Evolutionary conservation across 2,329 filamentous ascomycete species (phyloP).

Genomic region (Diaporthe aspalathi): DNA sequence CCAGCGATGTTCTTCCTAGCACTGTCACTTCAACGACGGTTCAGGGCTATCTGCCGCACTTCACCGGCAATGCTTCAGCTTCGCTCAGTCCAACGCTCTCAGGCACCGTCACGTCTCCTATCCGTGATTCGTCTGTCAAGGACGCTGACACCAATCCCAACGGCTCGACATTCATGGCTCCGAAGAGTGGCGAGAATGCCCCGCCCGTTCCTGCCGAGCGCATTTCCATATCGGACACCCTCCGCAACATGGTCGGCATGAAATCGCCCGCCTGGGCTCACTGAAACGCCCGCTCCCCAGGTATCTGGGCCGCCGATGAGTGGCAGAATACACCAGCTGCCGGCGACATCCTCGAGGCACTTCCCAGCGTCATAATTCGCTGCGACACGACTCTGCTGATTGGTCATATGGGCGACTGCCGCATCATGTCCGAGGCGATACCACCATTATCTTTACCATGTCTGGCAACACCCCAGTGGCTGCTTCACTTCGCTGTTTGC

Average conservation of each 20-base stretch:
- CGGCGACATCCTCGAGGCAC: conserved; percentile 14
- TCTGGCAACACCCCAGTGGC: conserved; percentile 22
- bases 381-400: conserved; percentile 16
- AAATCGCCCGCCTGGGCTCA: conserved; percentile 38
- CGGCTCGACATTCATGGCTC: conserved; percentile 49
- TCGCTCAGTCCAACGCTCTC: conserved; percentile 45
- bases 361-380: not conserved
- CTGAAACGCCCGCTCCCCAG: not conserved
- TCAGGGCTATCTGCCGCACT: conserved; percentile 66
- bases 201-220: conserved; percentile 46
- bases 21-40: conserved; percentile 65
- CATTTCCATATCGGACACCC: conserved; percentile 39
- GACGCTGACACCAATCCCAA: conserved; percentile 35
- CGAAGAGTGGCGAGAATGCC: conserved; percentile 40
- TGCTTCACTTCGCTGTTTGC: conserved; percentile 19
- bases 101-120: conserved; percentile 41
- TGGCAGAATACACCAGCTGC: conserved; percentile 15
- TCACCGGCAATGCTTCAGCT: conserved; percentile 63
- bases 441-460: conserved; percentile 35
- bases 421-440: conserved; percentile 25
- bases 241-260: conserved; percentile 40
- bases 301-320: not conserved
- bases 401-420: conserved; percentile 5
- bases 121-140: conserved; percentile 42
- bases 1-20: conserved; percentile 50